These are phyloP conservation scores for Puccinia novopanici DNA, from an alignment of 1,284 basidiomycete species.

Conservation along the genomic window DNA sequence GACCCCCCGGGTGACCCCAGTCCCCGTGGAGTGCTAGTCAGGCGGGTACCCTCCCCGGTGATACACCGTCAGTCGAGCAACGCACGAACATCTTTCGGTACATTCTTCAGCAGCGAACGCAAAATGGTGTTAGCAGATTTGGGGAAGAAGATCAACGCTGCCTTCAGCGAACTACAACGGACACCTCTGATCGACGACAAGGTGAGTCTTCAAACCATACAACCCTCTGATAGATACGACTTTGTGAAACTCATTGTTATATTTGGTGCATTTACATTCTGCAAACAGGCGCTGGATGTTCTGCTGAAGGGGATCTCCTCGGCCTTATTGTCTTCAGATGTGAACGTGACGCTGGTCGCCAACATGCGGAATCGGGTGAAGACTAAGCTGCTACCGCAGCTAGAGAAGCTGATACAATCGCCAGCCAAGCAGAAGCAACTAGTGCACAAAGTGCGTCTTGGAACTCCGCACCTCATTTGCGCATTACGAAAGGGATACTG, in stretches of 20 bases:
- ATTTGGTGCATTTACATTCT: no score
- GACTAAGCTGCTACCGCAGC: slow-evolving; percentile 69
- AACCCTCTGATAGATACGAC: background rate
- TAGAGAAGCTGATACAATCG: slow-evolving; percentile 32
- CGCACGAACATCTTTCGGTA: background rate
- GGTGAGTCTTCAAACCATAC: slow-evolving; percentile 62
- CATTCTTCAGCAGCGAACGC: no score
- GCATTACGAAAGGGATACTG: background rate
- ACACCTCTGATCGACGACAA: slow-evolving; percentile 85
- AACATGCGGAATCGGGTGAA: slow-evolving; percentile 85
- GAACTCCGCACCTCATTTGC: background rate
- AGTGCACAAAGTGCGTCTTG: slow-evolving; percentile 33
- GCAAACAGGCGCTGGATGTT: slow-evolving; percentile 77
- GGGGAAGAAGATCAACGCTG: slow-evolving; percentile 88
- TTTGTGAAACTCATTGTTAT: no score
- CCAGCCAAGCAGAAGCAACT: slow-evolving; percentile 45
- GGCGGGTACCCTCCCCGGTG: no score
- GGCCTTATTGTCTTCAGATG: slow-evolving; percentile 92
- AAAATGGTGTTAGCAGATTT: slow-evolving; percentile 94
- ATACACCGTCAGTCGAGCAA: background rate
- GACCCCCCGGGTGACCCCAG: no score
- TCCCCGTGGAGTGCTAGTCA: no score
- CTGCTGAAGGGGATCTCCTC: slow-evolving; percentile 92
- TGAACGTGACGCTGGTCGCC: slow-evolving; percentile 94
- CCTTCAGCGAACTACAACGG: slow-evolving; percentile 84